Conservation (phyloP, 208 protist species). For the Endotrypanum monterogeii region DNA sequence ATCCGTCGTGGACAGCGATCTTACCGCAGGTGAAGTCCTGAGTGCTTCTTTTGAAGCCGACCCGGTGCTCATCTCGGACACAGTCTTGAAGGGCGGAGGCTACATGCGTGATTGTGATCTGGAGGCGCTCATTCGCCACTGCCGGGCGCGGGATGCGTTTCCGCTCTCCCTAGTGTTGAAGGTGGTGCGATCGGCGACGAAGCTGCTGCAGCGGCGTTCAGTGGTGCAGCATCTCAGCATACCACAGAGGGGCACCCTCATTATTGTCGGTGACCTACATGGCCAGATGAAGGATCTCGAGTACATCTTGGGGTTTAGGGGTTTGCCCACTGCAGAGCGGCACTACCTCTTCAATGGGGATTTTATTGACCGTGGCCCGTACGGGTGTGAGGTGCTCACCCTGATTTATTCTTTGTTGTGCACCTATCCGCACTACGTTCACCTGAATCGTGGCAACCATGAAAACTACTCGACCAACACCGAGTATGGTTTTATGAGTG, state of each 20-base stretch:
- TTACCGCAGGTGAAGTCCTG: conserved; percentile 14
- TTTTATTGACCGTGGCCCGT: conserved; percentile 99
- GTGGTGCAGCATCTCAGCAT: conserved; percentile 65
- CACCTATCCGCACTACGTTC: conserved; percentile 80
- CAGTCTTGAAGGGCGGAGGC: conserved; percentile 28
- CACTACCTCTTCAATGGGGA: conserved; percentile 98
- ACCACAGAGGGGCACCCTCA: conserved; percentile 49
- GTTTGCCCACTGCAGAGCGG: conserved; percentile 47
- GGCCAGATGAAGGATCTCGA: conserved; percentile 89
- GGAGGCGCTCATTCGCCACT: conserved; percentile 39
- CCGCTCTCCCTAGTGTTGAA: conserved; percentile 36
- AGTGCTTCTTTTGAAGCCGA: conserved; percentile 19
- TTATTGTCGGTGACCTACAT: conserved; percentile 90
- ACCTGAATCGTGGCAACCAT: conserved; percentile 93
- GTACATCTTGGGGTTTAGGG: conserved; percentile 64
- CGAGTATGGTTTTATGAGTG: conserved; percentile 81
- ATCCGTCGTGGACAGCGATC: conserved; percentile 7
- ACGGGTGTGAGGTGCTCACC: conserved; percentile 94
- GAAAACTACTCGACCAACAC: conserved; percentile 84
- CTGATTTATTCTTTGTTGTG: conserved; percentile 81
- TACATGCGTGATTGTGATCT: conserved; percentile 46
- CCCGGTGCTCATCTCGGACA: conserved; percentile 16
- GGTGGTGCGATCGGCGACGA: conserved; percentile 54
- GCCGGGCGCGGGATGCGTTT: conserved; percentile 40
- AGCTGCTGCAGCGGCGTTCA: conserved; percentile 38